Base-by-base conservation (phyloP, 140 eudicot species). In the Oenanthe javanica region DNA sequence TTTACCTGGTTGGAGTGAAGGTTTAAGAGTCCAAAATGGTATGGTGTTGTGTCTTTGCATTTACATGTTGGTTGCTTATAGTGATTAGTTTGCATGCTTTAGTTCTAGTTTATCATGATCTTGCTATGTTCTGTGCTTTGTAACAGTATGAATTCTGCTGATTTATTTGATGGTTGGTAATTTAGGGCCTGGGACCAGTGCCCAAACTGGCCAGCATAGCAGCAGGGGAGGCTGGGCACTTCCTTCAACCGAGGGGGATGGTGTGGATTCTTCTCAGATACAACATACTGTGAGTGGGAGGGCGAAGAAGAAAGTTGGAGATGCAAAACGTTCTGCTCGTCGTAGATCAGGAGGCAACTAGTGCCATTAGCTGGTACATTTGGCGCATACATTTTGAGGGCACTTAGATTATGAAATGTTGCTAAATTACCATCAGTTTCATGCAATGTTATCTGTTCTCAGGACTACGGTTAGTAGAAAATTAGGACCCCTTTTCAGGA, bases 171-270 rank as follows among this genome's bases (percentile, higher is more conserved):
- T 18, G 48, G 14, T 36, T 71, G 25, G n/a, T 77, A 66, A 77
- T 52, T 82, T 83, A 94, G 89, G 67, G 75, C 87, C 76, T 71
- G 51, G 85, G 25, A 86, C 81, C 48, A 27, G 31, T 59, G 78
- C 75, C 42, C 81, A 82, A 73, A 38, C 59, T 71, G 83, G 79
- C 3, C 70, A n/a, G 57, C 76, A 84, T 55, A 84, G 83, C 63
- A 87, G 92, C 63, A 87, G 92, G 81, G 91, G 95, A 54, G 89
- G 97, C 23, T 85, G 88, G 97, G 98, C 98, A 14, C 89, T 89
- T 78, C 98, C 98, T 85, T 88, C 96, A 4, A 82, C 76, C 3
- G 94, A 88, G 49, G 75, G 48, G 42, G 51, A 42, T 42, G 76
- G 49, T 14, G 50, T 2, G 4, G 50, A 11, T 71, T 16, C 76